Percentiles rank a stretch among this genome's conserved stretches.
Evolutionary conservation across 371 early-diverging fungal genomes (phyloP).

Genomic region (Scutellospora calospora): DNA sequence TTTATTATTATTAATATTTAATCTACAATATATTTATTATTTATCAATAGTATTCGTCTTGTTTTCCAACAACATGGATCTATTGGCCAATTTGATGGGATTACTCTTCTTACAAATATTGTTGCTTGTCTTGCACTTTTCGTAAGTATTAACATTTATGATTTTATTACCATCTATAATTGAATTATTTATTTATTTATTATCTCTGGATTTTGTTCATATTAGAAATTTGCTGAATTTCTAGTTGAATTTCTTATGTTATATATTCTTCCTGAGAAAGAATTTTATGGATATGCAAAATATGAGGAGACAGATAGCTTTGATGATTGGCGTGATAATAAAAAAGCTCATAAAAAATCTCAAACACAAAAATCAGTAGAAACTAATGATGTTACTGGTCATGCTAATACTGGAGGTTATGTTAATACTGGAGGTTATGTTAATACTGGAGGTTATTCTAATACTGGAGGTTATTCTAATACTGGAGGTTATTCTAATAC

Average conservation of each 20-base stretch:
- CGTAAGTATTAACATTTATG: conserved; percentile 30
- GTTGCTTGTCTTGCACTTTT: conserved; percentile 65
- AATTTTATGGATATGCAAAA: conserved; percentile 47
- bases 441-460: too few species aligned
- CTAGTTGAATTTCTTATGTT: conserved; percentile 65
- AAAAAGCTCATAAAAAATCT: too few species aligned
- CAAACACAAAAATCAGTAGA: too few species aligned
- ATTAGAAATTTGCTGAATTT: conserved; percentile 53
- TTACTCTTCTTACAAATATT: conserved; percentile 59
- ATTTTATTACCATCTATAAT: neutral
- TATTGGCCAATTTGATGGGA: conserved; percentile 61
- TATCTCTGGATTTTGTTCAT: neutral
- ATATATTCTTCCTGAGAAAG: conserved; percentile 55
- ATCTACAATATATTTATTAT: neutral
- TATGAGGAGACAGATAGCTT: too few species aligned
- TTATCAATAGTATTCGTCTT: conserved; percentile 54
- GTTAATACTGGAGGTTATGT: too few species aligned
- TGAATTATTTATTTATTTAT: neutral
- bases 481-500: too few species aligned
- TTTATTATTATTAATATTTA: neutral
- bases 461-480: too few species aligned
- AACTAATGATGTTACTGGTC: too few species aligned
- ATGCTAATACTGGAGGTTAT: too few species aligned
- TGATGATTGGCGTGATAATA: too few species aligned
- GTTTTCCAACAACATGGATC: conserved; percentile 62